Conservation (phyloP, 2,329 filamentous ascomycete genomes). For the Penicillium hordei region DNA sequence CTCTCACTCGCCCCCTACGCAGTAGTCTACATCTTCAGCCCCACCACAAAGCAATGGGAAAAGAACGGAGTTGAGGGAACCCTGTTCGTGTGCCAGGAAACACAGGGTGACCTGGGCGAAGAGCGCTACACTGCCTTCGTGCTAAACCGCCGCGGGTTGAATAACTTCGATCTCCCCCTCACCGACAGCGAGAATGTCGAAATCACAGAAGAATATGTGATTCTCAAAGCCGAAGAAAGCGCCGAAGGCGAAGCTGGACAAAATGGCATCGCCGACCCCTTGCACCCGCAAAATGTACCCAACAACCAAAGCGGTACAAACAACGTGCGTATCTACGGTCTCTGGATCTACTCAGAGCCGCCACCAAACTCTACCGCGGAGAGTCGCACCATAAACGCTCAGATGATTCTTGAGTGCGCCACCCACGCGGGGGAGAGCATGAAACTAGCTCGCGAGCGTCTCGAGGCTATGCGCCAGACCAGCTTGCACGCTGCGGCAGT, state of each 20-base stretch:
- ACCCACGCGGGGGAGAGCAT: conserved; percentile 52
- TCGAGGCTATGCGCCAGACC: conserved; percentile 37
- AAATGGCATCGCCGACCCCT: conserved; percentile 21
- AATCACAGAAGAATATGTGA: conserved; percentile 61
- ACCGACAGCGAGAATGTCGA: conserved; percentile 60
- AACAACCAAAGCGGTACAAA: conserved; percentile 10
- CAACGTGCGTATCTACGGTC: conserved; percentile 53
- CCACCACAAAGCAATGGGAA: conserved; percentile 69
- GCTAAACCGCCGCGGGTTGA: conserved; percentile 68
- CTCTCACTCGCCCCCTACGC: conserved; percentile 80
- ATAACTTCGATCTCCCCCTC: conserved; percentile 70
- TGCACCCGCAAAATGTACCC: conserved; percentile 10
- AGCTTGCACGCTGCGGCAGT: conserved; percentile 35
- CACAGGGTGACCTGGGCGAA: conserved; percentile 45
- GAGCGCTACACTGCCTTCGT: conserved; percentile 62
- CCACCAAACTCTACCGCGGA: conserved; percentile 56
- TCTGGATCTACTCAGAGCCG: conserved; percentile 65
- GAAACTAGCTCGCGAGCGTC: conserved; percentile 43
- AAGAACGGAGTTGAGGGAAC: conserved; percentile 84
- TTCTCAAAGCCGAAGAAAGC: conserved; percentile 51
- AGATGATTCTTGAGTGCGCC: conserved; percentile 57
- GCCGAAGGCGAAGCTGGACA: conserved; percentile 25
- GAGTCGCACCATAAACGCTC: conserved; percentile 52
- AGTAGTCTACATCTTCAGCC: conserved; percentile 78
- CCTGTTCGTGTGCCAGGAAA: conserved; percentile 76